Conservation (phyloP, 73 alveolate genomes). For the Paramecium biaurelia region DNA sequence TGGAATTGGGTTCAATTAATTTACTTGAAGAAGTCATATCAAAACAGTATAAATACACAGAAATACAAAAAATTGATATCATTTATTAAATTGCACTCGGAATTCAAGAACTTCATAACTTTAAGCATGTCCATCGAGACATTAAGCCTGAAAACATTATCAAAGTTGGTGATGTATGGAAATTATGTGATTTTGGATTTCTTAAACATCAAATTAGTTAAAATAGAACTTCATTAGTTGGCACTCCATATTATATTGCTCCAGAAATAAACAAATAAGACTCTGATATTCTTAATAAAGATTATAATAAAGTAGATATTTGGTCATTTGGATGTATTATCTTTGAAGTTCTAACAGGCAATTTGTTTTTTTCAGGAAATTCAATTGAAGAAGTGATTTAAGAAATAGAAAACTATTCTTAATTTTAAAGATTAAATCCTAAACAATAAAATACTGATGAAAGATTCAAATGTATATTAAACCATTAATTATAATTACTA, state of each 20-base stretch:
- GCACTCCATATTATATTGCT: background rate
- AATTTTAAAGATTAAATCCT: background rate
- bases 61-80: background rate
- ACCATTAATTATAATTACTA: background rate
- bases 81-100: conserved; percentile 79
- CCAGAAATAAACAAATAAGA: background rate
- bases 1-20: background rate
- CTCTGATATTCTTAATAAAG: background rate
- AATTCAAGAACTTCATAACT: conserved; percentile 81
- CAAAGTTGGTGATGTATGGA: conserved; percentile 72
- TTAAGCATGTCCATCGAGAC: conserved; percentile 88
- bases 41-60: background rate
- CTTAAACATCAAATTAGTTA: conserved; percentile 55
- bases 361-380: background rate
- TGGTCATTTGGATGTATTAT: background rate
- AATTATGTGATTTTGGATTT: conserved; percentile 94
- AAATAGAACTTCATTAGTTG: background rate
- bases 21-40: background rate
- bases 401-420: background rate
- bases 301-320: background rate
- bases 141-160: conserved; percentile 95
- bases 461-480: background rate
- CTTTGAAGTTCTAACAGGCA: background rate
- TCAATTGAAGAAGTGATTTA: background rate
- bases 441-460: background rate